These are phyloP conservation scores for Telfairia occidentalis DNA, from an alignment of 331 rosid genomes.

Conservation along the genomic window DNA sequence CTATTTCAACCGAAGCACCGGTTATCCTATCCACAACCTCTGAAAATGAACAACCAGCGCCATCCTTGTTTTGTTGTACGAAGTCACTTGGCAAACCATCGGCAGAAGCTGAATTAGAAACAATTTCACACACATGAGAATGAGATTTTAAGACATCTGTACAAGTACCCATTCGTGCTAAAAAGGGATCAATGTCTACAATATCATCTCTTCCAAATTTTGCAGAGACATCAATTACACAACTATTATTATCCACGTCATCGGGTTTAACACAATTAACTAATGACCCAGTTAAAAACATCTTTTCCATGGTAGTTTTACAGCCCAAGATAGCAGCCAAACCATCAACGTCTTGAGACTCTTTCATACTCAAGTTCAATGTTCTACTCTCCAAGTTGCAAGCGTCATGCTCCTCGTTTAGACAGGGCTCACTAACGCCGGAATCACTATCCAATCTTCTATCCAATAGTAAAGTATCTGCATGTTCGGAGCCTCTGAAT, in stretches of 20 bases:
- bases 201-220: constrained; percentile 16
- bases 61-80: constrained; percentile 25
- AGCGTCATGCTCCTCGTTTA: constrained; percentile 23
- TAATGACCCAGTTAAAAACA: constrained; percentile 14
- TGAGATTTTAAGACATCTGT: constrained; percentile 18
- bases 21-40: constrained; percentile 23
- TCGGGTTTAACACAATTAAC: constrained; percentile 23
- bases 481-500: constrained; percentile 22
- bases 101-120: constrained; percentile 19
- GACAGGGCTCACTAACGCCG: constrained; percentile 16
- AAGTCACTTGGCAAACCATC: constrained; percentile 15
- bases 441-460: constrained; percentile 20
- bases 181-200: constrained; percentile 20
- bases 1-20: constrained; percentile 27
- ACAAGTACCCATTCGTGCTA: neutral
- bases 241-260: constrained; percentile 28
- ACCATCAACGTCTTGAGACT: constrained; percentile 20
- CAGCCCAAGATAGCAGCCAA: constrained; percentile 1
- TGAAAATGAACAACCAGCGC: constrained; percentile 20
- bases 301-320: constrained; percentile 17
- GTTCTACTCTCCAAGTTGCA: constrained; percentile 13
- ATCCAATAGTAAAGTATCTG: constrained; percentile 14
- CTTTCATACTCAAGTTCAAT: constrained; percentile 3
- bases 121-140: constrained; percentile 22
- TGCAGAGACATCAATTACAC: constrained; percentile 8